A percentile compares a stretch with the other conserved stretches of the same genome.
These are phyloP conservation scores for Blastosporella zonata DNA, from an alignment of 1,284 basidiomycete genomes.

Conservation along the genomic window DNA sequence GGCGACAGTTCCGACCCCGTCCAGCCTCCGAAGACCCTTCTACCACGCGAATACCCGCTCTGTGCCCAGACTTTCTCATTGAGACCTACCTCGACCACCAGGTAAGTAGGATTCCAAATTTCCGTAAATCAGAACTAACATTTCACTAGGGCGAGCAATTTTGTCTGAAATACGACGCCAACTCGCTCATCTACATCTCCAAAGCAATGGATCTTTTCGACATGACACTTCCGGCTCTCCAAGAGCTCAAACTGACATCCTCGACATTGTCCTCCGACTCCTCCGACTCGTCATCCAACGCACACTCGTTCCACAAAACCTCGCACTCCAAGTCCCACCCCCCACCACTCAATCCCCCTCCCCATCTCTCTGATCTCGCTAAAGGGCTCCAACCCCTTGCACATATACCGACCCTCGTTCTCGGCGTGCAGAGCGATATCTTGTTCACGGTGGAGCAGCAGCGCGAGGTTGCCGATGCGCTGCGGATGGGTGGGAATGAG, in stretches of 20 bases:
- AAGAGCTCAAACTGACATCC: slow-evolving; percentile 57
- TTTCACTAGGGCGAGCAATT: slow-evolving; percentile 82
- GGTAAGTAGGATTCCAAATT: slow-evolving; percentile 32
- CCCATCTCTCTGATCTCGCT: slow-evolving; percentile 81
- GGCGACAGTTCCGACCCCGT: slow-evolving; percentile 62
- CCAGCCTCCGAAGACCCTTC: slow-evolving; percentile 31
- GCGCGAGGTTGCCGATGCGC: slow-evolving; percentile 89
- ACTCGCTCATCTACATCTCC: slow-evolving; percentile 96
- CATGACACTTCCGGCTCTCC: slow-evolving; percentile 81
- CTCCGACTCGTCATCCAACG: slow-evolving; percentile 14
- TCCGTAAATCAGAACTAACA: background rate
- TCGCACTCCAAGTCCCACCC: slow-evolving; percentile 69
- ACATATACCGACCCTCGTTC: slow-evolving; percentile 80
- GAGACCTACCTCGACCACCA: slow-evolving; percentile 99
- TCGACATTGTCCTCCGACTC: slow-evolving; percentile 21
- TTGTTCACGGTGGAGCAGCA: slow-evolving; percentile 98
- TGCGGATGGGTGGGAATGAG: slow-evolving; percentile 86
- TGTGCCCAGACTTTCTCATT: slow-evolving; percentile 97
- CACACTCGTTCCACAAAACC: slow-evolving; percentile 32
- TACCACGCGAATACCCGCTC: slow-evolving; percentile 57
- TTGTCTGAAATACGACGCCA: slow-evolving; percentile 98
- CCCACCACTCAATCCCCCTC: slow-evolving; percentile 63
- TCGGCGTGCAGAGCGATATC: slow-evolving; percentile 97
- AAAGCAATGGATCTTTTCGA: slow-evolving; percentile 99
- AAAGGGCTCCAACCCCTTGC: slow-evolving; percentile 78